These are phyloP conservation scores for Eutrema japonicum DNA, from an alignment of 345 rosid species.

Conservation along the genomic window DNA sequence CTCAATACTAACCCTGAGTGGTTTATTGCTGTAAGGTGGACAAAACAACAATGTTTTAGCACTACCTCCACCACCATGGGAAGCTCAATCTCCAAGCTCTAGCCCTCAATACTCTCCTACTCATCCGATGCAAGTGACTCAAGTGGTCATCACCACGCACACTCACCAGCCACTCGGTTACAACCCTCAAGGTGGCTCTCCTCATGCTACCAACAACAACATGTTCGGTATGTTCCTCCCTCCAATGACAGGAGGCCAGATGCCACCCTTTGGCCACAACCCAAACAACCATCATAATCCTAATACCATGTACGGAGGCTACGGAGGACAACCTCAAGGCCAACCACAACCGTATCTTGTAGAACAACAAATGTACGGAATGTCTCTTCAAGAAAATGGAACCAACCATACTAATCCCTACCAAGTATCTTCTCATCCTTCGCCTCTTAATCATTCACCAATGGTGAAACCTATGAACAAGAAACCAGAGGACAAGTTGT, in stretches of 20 bases:
- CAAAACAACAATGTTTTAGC: constrained; percentile 49
- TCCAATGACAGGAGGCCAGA: constrained; percentile 46
- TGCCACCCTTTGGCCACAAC: constrained; percentile 42
- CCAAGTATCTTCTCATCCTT: constrained; percentile 63
- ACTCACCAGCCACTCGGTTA: constrained; percentile 55
- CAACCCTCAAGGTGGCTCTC: constrained; percentile 58
- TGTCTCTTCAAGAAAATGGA: constrained; percentile 61
- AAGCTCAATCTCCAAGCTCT: constrained; percentile 70
- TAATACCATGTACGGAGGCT: constrained; percentile 34
- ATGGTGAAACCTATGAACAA: constrained; percentile 55
- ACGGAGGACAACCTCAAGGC: constrained; percentile 56
- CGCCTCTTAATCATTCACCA: constrained; percentile 41
- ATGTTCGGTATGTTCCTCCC: constrained; percentile 69
- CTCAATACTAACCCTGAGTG: background rate
- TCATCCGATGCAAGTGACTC: constrained; percentile 71
- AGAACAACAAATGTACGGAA: constrained; percentile 82
- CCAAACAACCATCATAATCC: constrained; percentile 14
- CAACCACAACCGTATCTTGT: constrained; percentile 55
- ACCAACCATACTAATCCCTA: constrained; percentile 42
- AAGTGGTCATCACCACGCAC: constrained; percentile 62
- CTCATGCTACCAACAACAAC: constrained; percentile 48
- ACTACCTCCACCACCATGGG: constrained; percentile 97
- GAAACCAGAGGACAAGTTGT: constrained; percentile 80
- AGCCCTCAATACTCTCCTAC: constrained; percentile 54
- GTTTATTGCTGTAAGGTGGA: constrained; percentile 29